A percentile compares a stretch with the other conserved stretches of the same genome.
Evolutionary conservation across 2,329 filamentous ascomycete genomes (phyloP).

Genomic region (Ophiostoma perfectum): DNA sequence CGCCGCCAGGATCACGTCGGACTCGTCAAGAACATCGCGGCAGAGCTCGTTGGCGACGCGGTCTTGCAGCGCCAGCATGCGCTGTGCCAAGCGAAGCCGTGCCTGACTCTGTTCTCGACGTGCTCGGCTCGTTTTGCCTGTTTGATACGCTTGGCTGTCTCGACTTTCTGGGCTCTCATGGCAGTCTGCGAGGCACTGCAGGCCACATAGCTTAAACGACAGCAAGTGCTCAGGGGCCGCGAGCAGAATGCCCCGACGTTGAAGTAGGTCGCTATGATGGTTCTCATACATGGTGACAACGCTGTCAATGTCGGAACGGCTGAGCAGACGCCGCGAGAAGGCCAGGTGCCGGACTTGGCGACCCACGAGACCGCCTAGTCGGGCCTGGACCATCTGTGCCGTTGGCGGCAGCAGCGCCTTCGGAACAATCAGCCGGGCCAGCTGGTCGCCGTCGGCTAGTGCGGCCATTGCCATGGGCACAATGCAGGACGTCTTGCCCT

Average conservation of each 20-base stretch:
- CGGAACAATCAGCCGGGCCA: slow-evolving; percentile 52
- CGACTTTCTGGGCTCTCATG: slow-evolving; percentile 24
- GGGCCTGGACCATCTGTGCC: slow-evolving; percentile 49
- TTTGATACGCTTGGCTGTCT: too few species aligned
- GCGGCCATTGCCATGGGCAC: slow-evolving; percentile 47
- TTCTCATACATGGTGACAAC: neutral
- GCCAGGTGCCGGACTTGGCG: slow-evolving; percentile 52
- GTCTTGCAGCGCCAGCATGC: slow-evolving; percentile 47
- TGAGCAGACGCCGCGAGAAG: slow-evolving; percentile 49
- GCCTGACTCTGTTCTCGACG: neutral
- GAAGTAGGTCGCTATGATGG: slow-evolving; percentile 37
- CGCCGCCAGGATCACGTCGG: slow-evolving; percentile 49
- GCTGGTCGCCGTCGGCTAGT: slow-evolving; percentile 40
- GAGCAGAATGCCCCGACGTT: slow-evolving; percentile 49
- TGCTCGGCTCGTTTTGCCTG: neutral
- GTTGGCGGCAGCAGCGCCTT: slow-evolving; percentile 54
- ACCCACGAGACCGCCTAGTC: slow-evolving; percentile 50
- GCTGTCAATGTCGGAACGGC: slow-evolving; percentile 24
- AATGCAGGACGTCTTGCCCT: slow-evolving; percentile 54
- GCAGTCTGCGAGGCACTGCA: slow-evolving; percentile 50
- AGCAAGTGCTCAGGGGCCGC: slow-evolving; percentile 59
- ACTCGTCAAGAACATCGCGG: slow-evolving; percentile 62
- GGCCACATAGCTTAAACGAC: slow-evolving; percentile 58
- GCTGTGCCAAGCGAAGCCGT: slow-evolving; percentile 32
- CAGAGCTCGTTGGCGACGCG: slow-evolving; percentile 43